Base-by-base conservation (phyloP, 2,329 filamentous ascomycete species). In the Penicillium concentricum region DNA sequence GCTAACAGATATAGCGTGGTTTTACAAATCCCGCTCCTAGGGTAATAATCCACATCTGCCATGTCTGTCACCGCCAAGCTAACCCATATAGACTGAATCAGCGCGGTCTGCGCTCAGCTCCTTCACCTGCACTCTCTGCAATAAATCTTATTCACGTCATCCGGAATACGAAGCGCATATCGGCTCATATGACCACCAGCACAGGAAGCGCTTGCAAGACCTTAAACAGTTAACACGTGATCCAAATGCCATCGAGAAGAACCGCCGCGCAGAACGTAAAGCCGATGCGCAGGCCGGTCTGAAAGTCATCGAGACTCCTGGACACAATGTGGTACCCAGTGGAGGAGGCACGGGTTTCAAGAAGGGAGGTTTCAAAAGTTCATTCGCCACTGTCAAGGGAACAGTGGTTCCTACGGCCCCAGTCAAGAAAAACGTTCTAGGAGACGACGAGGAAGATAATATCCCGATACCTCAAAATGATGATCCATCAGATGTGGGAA, bases 141-240 rank as follows among this genome's bases (percentile, higher is more conserved):
- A 89, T 62, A 97, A 97, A 78, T 93, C 92, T 67, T 99, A 97
- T 77, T 87, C 88, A 2, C 91, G 94, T 54, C 93, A 96, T 82
- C 93, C 95, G 71, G 93, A 97, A 73, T 97, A 95, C 74, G 93
- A 97, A 75, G 89, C 92, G 8, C 94, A 99, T 74, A 90, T 97
- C 55, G 87, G 87, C 61, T 94, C 90, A 68, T 97, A 97, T 75
- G 94, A 97, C 72, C 94, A 99, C 76, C 90, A 90, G 67, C 94
- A 99, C 76, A 92, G 92, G 73, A 92, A 95, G 78, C 77, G 80
- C 56, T 65, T 76, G 7, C 74, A 77, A 56, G 77, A 79, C 39
- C 70, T 79, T 20, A 79, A 79, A 60, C 76, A 78, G 61, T 67
- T 79, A 41, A 78, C 74, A 6, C 70, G 73, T 34, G 73, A 79